These are phyloP conservation scores for Blastomyces parvus DNA, from an alignment of 2,329 filamentous ascomycete species.

Conservation along the genomic window DNA sequence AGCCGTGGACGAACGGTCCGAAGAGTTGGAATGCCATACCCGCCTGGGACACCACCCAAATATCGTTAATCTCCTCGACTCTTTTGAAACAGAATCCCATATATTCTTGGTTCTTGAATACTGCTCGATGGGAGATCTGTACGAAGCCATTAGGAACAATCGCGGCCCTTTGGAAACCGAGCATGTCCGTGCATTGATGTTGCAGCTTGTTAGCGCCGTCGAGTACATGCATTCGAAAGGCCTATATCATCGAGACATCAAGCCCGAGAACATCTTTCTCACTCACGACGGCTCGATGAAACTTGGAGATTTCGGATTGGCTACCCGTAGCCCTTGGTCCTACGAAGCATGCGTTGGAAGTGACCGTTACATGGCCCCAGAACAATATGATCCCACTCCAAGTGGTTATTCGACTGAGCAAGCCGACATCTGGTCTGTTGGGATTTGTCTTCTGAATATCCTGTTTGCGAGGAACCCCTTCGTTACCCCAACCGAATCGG, in stretches of 20 bases:
- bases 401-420: constrained; percentile 85
- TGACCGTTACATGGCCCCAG: constrained; percentile 97
- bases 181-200: constrained; percentile 94
- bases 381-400: constrained; percentile 85
- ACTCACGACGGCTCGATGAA: constrained; percentile 82
- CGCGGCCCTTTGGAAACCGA: constrained; percentile 88
- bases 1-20: constrained; percentile 63
- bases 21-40: constrained; percentile 60
- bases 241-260: constrained; percentile 95
- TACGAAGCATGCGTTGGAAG: constrained; percentile 90
- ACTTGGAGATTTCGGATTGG: constrained; percentile 90
- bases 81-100: constrained; percentile 86
- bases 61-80: constrained; percentile 84
- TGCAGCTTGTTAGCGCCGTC: constrained; percentile 82
- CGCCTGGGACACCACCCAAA: constrained; percentile 73
- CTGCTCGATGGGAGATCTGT: constrained; percentile 88
- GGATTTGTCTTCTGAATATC: constrained; percentile 92
- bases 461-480: constrained; percentile 96
- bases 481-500: constrained; percentile 77
- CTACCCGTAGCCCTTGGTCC: constrained; percentile 81
- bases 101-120: constrained; percentile 90
- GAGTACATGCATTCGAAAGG: constrained; percentile 84
- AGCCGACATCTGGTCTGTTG: constrained; percentile 95
- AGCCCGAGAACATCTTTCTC: constrained; percentile 98
- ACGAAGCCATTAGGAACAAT: constrained; percentile 87